Evolutionary conservation across 805 yeast genomes (phyloP).

Genomic region (Starmerella roubikii): DNA sequence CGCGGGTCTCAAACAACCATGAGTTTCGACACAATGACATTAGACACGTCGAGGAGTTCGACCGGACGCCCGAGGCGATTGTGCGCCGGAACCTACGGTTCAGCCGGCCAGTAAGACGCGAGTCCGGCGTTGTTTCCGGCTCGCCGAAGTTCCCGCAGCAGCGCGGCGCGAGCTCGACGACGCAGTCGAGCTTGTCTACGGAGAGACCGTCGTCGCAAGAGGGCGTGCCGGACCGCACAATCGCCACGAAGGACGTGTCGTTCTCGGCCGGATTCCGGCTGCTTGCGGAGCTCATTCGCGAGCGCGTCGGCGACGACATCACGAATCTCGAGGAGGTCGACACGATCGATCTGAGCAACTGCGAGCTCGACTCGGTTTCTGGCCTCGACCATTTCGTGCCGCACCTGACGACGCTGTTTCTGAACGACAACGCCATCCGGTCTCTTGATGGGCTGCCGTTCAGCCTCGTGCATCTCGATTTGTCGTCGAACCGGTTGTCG

Average conservation of each 20-base stretch:
- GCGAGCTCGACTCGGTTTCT: slow-evolving; percentile 15
- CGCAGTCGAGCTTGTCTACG: no score
- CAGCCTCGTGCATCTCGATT: slow-evolving; percentile 13
- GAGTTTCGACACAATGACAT: neutral
- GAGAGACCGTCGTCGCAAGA: no score
- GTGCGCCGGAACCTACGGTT: neutral
- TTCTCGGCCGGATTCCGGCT: slow-evolving; percentile 10
- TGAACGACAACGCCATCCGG: slow-evolving; percentile 13
- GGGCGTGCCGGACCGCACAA: neutral
- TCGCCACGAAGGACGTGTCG: slow-evolving; percentile 8
- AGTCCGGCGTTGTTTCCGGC: neutral
- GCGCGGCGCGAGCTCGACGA: no score
- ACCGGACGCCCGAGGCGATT: neutral
- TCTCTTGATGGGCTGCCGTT: slow-evolving; percentile 19
- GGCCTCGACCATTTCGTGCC: slow-evolving; percentile 19
- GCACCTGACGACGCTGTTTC: slow-evolving; percentile 10
- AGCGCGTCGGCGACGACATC: slow-evolving; percentile 5
- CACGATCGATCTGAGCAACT: slow-evolving; percentile 13
- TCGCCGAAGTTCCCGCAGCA: neutral
- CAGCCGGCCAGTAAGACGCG: neutral
- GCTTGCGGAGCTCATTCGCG: slow-evolving; percentile 9
- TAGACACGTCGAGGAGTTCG: neutral
- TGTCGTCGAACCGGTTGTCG: slow-evolving; percentile 13
- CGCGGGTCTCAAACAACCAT: neutral
- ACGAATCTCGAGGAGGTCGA: slow-evolving; percentile 3